phyloP scores from a whole-genome alignment of 2,329 filamentous ascomycete species.

The Emericellopsis atlantica region DNA sequence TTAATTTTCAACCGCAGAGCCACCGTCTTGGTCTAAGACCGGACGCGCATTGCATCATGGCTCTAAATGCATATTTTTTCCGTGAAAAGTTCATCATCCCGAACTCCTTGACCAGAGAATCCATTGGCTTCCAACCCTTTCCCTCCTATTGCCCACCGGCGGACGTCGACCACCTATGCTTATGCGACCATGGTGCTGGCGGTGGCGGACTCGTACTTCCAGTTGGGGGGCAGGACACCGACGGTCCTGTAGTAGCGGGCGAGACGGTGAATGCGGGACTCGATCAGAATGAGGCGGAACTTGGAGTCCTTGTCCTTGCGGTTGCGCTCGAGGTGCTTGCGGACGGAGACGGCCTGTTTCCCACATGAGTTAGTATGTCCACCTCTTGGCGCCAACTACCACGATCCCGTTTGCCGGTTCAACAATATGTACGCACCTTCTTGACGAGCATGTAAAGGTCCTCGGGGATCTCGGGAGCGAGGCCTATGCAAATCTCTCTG shows the following conservation, averaged over 20 bases:
- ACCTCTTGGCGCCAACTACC: neutral
- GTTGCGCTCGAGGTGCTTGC: conserved; percentile 99
- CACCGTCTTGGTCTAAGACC: conserved; percentile 17
- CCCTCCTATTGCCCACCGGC: conserved; percentile 1
- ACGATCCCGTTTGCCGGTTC: neutral
- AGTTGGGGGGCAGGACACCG: conserved; percentile 75
- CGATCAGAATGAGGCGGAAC: conserved; percentile 99
- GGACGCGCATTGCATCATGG: conserved; percentile 24
- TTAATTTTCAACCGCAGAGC: conserved; percentile 17
- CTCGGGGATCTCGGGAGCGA: conserved; percentile 97
- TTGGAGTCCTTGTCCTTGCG: conserved; percentile 99
- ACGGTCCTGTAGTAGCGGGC: conserved; percentile 99
- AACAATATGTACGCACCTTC: conserved; percentile 54
- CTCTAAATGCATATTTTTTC: conserved; percentile 30
- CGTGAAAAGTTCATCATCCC: conserved; percentile 21
- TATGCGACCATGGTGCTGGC: conserved; percentile 90
- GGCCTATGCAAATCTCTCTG: conserved; percentile 84
- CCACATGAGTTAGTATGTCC: conserved; percentile 2
- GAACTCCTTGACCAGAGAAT: conserved; percentile 30
- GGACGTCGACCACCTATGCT: conserved; percentile 20
- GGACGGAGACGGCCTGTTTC: conserved; percentile 79
- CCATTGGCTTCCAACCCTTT: conserved; percentile 10
- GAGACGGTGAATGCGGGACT: conserved; percentile 99
- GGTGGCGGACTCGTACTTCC: conserved; percentile 98
- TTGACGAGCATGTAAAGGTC: conserved; percentile 99